Percentiles rank a stretch among this genome's conserved stretches.
These are phyloP conservation scores for Boletus reticulatus DNA, from an alignment of 768 basidiomycete genomes.

Conservation along the genomic window DNA sequence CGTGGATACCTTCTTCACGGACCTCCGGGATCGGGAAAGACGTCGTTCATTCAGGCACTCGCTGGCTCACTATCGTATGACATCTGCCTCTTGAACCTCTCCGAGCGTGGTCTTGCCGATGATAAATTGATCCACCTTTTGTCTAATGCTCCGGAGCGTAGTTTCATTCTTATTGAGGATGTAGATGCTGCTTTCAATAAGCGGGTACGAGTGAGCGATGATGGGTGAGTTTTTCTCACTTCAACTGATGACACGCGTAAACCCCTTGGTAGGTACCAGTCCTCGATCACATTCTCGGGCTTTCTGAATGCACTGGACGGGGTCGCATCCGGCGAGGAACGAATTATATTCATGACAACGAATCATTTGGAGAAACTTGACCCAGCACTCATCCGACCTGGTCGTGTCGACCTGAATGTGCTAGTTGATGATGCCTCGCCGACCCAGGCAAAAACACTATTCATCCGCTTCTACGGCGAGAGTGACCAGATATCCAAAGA, in stretches of 20 bases:
- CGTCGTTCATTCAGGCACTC: slow-evolving; percentile 96
- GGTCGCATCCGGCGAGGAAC: slow-evolving; percentile 95
- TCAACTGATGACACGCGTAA: slow-evolving; percentile 9
- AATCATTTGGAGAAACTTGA: slow-evolving; percentile 90
- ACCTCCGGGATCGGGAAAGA: slow-evolving; percentile 97
- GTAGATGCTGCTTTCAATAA: slow-evolving; percentile 97
- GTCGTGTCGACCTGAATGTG: slow-evolving; percentile 86
- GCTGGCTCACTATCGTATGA: slow-evolving; percentile 92
- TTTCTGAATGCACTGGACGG: slow-evolving; percentile 97
- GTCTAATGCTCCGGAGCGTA: slow-evolving; percentile 89
- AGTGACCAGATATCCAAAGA: slow-evolving; percentile 34
- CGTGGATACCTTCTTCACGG: slow-evolving; percentile 94
- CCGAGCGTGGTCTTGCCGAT: slow-evolving; percentile 93
- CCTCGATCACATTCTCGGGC: slow-evolving; percentile 95
- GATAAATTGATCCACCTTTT: slow-evolving; percentile 94
- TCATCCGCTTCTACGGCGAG: slow-evolving; percentile 79
- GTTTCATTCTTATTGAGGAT: slow-evolving; percentile 95
- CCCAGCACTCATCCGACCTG: slow-evolving; percentile 92
- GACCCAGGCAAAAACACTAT: slow-evolving; percentile 73
- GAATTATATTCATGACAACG: slow-evolving; percentile 99
- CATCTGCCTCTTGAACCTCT: slow-evolving; percentile 93
- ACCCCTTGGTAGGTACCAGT: slow-evolving; percentile 68
- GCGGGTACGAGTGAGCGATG: slow-evolving; percentile 84
- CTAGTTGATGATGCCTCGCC: slow-evolving; percentile 86
- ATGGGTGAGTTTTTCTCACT: slow-evolving; percentile 62